These are phyloP conservation scores for Martensiomyces pterosporus DNA, from an alignment of 192 early-diverging fungal genomes.

Conservation along the genomic window DNA sequence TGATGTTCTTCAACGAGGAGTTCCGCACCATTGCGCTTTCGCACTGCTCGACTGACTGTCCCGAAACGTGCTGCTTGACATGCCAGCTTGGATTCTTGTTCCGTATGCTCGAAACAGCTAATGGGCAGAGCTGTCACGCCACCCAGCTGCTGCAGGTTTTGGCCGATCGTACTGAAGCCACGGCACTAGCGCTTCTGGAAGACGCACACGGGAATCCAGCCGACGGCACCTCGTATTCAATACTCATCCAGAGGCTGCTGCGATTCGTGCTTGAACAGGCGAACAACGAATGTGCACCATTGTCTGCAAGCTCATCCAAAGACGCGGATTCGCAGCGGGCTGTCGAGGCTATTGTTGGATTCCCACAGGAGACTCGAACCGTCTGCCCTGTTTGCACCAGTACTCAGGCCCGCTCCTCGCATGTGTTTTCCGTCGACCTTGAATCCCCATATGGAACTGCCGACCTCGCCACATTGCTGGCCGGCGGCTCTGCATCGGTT, in stretches of 20 bases:
- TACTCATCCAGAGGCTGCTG: conserved; percentile 81
- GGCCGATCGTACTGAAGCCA: conserved; percentile 77
- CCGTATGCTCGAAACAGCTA: conserved; percentile 82
- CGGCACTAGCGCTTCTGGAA: conserved; percentile 83
- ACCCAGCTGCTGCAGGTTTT: conserved; percentile 85
- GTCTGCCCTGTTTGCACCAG: conserved; percentile 67
- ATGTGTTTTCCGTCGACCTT: conserved; percentile 83
- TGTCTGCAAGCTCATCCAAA: background rate
- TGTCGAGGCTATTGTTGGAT: conserved; percentile 35
- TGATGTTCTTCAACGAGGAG: conserved; percentile 66
- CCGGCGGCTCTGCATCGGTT: conserved; percentile 40
- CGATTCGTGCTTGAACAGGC: conserved; percentile 93
- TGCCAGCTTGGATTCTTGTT: conserved; percentile 95
- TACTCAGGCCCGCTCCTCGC: conserved; percentile 57
- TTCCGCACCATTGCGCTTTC: conserved; percentile 66
- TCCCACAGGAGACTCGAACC: conserved; percentile 19
- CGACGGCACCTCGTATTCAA: conserved; percentile 56
- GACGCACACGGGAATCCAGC: conserved; percentile 62
- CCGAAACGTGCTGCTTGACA: conserved; percentile 72
- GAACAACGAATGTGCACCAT: conserved; percentile 59
- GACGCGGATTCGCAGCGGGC: conserved; percentile 9
- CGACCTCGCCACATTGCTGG: conserved; percentile 32
- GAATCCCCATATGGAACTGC: conserved; percentile 58
- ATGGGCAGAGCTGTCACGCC: conserved; percentile 95
- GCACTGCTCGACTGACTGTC: conserved; percentile 67